Base-by-base conservation (phyloP, 2,329 filamentous ascomycete genomes). In the Uncinocarpus reesii region DNA sequence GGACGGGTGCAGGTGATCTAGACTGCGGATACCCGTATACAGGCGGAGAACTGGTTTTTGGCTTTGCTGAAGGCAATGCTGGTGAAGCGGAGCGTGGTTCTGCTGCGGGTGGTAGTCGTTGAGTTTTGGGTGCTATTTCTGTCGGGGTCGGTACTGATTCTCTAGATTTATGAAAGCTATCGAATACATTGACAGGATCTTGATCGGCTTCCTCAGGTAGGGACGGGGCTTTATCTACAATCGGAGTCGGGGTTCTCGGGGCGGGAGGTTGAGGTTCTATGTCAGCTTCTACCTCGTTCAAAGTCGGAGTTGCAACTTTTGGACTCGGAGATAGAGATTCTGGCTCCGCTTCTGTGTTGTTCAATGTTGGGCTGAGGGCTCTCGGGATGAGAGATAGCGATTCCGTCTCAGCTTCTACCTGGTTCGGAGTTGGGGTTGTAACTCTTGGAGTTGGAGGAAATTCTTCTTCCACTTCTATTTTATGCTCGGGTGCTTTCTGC, bases 1-100 rank as follows among this genome's bases (percentile, higher is more conserved):
- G 35, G 20, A 46, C 44, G 47, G 54, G 56, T 1, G 56, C 53
- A 3, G 61, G 56, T 34, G 58, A 56, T 24, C 48, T 52, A 51
- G 59, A 55, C 34, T 59, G 55, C 20, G 57, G 55, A 40, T 55
- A 53, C 32, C 54, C 52, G 35, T 57, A 51, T 23, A 44, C 43
- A n/a, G 51, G 46, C 10, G 47, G 40, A 20, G 49, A 47, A 35
- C 20, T 42, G 13, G 48, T 31, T 44, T 42, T 58, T 49, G 48
- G 42, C 23, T 43, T 52, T 8, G 52, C 37, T 32, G 53, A 46
- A 16, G 52, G 45, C 15, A 42, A 32, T 10, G 52, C 50, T 10
- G 53, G 53, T 13, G 49, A 53, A 23, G 52, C 34, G 15, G 32
- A 16, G 2, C 24, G 42, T 8, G 31, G 40, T 20, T 51, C 37